Percentiles rank a stretch among this genome's conserved stretches.
Evolutionary conservation across 192 early-diverging fungal genomes (phyloP).

Genomic region (Backusella morwellensis): DNA sequence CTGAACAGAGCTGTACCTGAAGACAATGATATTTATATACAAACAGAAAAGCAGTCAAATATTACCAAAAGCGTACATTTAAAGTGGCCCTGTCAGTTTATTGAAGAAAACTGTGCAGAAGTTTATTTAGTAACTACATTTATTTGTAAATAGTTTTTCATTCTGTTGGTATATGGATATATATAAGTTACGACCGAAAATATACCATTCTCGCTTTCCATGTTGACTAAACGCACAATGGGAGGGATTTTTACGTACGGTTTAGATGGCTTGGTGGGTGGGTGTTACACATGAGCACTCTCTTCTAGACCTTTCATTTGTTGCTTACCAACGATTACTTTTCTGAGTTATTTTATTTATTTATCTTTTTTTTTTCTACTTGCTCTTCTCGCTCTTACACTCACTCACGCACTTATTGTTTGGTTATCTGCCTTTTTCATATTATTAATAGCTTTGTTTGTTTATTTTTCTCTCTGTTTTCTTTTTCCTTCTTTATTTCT

Average conservation of each 20-base stretch:
- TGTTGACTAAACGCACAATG: neutral
- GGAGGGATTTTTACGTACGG: neutral
- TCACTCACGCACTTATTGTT: neutral
- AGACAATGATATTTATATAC: neutral
- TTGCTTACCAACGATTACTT: neutral
- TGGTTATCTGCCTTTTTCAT: neutral
- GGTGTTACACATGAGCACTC: neutral
- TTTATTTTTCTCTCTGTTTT: neutral
- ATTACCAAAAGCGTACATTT: neutral
- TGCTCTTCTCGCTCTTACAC: neutral
- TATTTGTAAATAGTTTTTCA: neutral
- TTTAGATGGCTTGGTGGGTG: neutral
- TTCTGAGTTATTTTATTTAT: slow-evolving; percentile 2
- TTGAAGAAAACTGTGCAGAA: neutral
- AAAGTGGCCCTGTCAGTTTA: neutral
- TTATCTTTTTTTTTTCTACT: neutral
- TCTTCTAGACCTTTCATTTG: neutral
- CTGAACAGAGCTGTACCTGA: neutral
- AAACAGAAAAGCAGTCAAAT: neutral
- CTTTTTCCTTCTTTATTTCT: neutral
- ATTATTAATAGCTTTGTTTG: neutral
- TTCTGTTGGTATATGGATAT: neutral
- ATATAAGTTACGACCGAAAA: neutral
- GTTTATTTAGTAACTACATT: neutral
- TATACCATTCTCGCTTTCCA: neutral